These are phyloP conservation scores for Castanea crenata DNA, from an alignment of 306 rosid species.

Conservation along the genomic window DNA sequence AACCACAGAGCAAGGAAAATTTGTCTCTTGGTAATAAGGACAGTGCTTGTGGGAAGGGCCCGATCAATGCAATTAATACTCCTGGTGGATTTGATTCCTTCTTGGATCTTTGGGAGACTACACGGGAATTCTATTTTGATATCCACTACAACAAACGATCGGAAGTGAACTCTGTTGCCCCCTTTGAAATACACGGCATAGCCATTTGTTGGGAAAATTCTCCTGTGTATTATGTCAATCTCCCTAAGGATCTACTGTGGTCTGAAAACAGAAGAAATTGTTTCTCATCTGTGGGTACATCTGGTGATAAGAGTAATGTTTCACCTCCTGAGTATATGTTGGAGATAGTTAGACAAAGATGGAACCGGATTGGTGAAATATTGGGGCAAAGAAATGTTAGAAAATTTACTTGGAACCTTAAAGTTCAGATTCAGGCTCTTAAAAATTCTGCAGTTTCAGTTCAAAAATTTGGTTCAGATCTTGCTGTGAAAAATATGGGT, in stretches of 20 bases:
- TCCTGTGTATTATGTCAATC: conserved; percentile 77
- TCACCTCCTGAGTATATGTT: conserved; percentile 48
- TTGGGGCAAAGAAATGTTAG: conserved; percentile 55
- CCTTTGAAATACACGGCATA: conserved; percentile 79
- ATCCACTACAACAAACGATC: conserved; percentile 68
- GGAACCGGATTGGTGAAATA: conserved; percentile 71
- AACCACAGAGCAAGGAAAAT: conserved; percentile 27
- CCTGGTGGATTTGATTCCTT: conserved; percentile 85
- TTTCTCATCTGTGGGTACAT: conserved; percentile 31
- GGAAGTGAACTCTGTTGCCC: conserved; percentile 59
- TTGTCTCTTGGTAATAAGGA: conserved; percentile 32
- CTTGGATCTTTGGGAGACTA: conserved; percentile 75
- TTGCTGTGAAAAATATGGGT: conserved; percentile 42
- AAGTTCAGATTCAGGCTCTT: conserved; percentile 84
- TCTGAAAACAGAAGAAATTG: conserved; percentile 43
- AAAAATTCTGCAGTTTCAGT: conserved; percentile 67
- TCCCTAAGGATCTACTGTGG: conserved; percentile 78
- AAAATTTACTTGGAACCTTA: conserved; percentile 86
- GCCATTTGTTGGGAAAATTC: conserved; percentile 94
- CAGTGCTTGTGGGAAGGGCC: conserved; percentile 56
- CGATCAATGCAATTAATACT: conserved; percentile 59
- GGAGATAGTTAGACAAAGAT: conserved; percentile 52
- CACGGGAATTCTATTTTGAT: conserved; percentile 76
- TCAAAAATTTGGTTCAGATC: conserved; percentile 63
- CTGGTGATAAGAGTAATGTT: conserved; percentile 37